These are phyloP conservation scores for Termitomyces sp. DNA, from an alignment of 768 basidiomycete species.

Conservation along the genomic window DNA sequence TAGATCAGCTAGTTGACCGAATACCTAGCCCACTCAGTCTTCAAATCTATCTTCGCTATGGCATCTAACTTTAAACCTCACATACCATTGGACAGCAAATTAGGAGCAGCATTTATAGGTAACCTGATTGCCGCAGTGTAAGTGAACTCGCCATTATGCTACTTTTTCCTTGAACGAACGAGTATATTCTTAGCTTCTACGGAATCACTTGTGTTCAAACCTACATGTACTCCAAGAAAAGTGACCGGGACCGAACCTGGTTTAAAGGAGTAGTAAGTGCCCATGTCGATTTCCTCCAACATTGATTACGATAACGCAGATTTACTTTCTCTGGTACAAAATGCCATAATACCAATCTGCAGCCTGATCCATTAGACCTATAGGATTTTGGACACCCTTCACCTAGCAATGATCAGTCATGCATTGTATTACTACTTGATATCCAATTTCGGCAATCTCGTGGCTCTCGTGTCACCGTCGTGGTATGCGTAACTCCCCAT, in stretches of 20 bases:
- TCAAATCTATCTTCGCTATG: neutral
- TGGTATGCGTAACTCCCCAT: conserved; percentile 1
- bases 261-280: conserved; percentile 11
- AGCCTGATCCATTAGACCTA: neutral
- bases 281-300: neutral
- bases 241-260: conserved; percentile 4
- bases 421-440: conserved; percentile 16
- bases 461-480: neutral
- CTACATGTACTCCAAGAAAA: conserved; percentile 13
- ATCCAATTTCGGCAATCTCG: conserved; percentile 14
- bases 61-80: neutral
- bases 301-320: neutral
- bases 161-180: neutral
- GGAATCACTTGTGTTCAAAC: conserved; percentile 18
- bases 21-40: neutral
- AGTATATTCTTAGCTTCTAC: conserved; percentile 25
- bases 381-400: conserved; percentile 18
- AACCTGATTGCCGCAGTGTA: conserved; percentile 1
- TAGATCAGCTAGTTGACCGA: neutral
- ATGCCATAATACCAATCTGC: neutral
- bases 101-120: conserved; percentile 1
- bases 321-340: conserved; percentile 15
- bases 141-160: neutral
- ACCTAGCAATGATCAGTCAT: conserved; percentile 13
- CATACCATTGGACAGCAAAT: neutral